A percentile compares a stretch with the other conserved stretches of the same genome.
phyloP scores from a whole-genome alignment of 2,329 filamentous ascomycete species.

The Tympanopsis confertula region DNA sequence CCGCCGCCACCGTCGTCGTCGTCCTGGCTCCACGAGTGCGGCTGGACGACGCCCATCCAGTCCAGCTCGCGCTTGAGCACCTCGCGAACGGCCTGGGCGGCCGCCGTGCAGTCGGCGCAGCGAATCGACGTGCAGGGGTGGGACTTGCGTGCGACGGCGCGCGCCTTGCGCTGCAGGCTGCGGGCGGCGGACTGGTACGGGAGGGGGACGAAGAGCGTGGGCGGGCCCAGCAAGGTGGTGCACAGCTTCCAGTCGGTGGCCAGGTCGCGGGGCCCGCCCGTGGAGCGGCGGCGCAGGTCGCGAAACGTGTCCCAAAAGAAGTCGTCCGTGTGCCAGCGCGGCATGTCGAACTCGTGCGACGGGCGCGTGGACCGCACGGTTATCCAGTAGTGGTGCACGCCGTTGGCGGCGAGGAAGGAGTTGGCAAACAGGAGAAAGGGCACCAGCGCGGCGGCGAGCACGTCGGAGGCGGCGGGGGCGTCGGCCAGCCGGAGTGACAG shows the following conservation, averaged over 20 bases:
- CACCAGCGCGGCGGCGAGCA: constrained; percentile 20
- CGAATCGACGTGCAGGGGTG: constrained; percentile 28
- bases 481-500: constrained; percentile 2
- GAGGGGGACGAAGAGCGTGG: constrained; percentile 28
- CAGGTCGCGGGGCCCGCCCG: constrained; percentile 6
- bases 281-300: constrained; percentile 7
- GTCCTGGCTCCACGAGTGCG: neutral
- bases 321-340: constrained; percentile 37
- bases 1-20: neutral
- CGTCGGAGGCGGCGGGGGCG: constrained; percentile 8
- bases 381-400: constrained; percentile 29
- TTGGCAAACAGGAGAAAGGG: constrained; percentile 23
- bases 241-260: constrained; percentile 35
- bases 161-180: constrained; percentile 15
- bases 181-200: constrained; percentile 18
- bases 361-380: constrained; percentile 32
- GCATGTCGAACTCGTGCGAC: constrained; percentile 27
- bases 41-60: constrained; percentile 7
- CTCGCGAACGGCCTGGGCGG: constrained; percentile 23
- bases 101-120: constrained; percentile 28
- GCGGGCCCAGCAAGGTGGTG: constrained; percentile 30
- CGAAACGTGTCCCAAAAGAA: constrained; percentile 24
- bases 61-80: constrained; percentile 13
- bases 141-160: constrained; percentile 10
- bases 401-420: constrained; percentile 18